These are phyloP conservation scores for Yamadazyma aaseri DNA, from an alignment of 1,139 yeast genomes.

Conservation along the genomic window DNA sequence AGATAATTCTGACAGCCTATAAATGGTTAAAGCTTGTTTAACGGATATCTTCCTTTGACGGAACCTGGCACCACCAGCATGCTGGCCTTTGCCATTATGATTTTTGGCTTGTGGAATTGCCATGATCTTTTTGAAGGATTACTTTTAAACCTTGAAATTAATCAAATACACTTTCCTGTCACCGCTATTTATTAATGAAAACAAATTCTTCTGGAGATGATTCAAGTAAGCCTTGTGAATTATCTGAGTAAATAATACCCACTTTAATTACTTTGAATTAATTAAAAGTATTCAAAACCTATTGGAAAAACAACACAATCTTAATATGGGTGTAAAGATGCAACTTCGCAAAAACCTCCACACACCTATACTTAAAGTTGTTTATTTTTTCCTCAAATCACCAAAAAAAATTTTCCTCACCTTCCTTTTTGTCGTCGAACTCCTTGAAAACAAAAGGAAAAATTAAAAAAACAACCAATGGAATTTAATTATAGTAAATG, in stretches of 20 bases:
- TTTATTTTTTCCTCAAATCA: background rate
- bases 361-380: constrained; percentile 6
- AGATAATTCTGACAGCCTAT: constrained; percentile 77
- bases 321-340: constrained; percentile 7
- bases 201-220: too few relatives aligned
- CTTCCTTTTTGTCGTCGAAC: constrained; percentile 5
- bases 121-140: too few relatives aligned
- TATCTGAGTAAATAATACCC: too few relatives aligned
- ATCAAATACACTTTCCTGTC: too few relatives aligned
- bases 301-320: constrained; percentile 2
- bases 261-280: too few relatives aligned
- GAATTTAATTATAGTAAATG: too few relatives aligned
- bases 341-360: constrained; percentile 1
- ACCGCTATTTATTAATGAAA: too few relatives aligned
- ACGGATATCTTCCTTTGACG: constrained; percentile 91
- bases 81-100: constrained; percentile 30
- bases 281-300: too few relatives aligned
- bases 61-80: constrained; percentile 64
- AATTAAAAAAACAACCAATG: constrained; percentile 1
- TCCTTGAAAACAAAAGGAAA: constrained; percentile 2
- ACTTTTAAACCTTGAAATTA: too few relatives aligned
- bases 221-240: too few relatives aligned
- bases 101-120: constrained; percentile 32
- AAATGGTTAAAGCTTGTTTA: constrained; percentile 81
- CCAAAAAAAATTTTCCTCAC: constrained; percentile 3